These are phyloP conservation scores for Tilletia setariae DNA, from an alignment of 1,284 basidiomycete species.

Conservation along the genomic window DNA sequence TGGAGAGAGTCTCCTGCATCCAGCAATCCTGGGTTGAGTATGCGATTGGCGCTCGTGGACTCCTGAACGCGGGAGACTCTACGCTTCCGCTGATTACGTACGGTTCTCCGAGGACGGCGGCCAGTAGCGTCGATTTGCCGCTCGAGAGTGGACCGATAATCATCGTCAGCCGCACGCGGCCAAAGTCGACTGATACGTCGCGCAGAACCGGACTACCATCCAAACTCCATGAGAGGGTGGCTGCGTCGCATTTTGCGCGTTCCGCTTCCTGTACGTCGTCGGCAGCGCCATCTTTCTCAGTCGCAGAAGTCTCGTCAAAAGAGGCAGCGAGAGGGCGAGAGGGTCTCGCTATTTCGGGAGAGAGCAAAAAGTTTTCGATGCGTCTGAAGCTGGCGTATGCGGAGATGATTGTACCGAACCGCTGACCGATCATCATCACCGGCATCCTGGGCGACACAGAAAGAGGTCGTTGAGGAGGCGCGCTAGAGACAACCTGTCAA, in stretches of 20 bases:
- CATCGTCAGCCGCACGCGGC: slow-evolving; percentile 5
- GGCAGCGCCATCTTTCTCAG: background rate
- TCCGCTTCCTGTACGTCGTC: background rate
- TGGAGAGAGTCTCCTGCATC: slow-evolving; percentile 24
- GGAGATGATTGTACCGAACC: slow-evolving; percentile 34
- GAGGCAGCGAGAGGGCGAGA: background rate
- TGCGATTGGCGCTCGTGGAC: background rate
- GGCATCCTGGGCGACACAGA: slow-evolving; percentile 31
- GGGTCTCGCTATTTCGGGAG: slow-evolving; percentile 9
- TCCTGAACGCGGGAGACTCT: background rate
- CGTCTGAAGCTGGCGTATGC: slow-evolving; percentile 38
- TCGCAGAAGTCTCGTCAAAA: background rate
- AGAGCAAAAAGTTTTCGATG: slow-evolving; percentile 34
- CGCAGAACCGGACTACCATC: background rate
- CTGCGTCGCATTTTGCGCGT: background rate
- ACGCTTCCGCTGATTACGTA: background rate
- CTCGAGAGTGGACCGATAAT: slow-evolving; percentile 27
- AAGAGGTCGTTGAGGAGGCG: too few relatives aligned
- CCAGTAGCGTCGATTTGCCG: slow-evolving; percentile 33
- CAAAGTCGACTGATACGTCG: slow-evolving; percentile 15
- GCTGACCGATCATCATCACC: slow-evolving; percentile 36
- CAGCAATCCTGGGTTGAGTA: slow-evolving; percentile 31
- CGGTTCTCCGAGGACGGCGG: slow-evolving; percentile 30
- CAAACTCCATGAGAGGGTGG: background rate
- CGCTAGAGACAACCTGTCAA: too few relatives aligned